These are phyloP conservation scores for Penicillium sp. DNA, from an alignment of 2,329 filamentous ascomycete genomes.

Conservation along the genomic window DNA sequence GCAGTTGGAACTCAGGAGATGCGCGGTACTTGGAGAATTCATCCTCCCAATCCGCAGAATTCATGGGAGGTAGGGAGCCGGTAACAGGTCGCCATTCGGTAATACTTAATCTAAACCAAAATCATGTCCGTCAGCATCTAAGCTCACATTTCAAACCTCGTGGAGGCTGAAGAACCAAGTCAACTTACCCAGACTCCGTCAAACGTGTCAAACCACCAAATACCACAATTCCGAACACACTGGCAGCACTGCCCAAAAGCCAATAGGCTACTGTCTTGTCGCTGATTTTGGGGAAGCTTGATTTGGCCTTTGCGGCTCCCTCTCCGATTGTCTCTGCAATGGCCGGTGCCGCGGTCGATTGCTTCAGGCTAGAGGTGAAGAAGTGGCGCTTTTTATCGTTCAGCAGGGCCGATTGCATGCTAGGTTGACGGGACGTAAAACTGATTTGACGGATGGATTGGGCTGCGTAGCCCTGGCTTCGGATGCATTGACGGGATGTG, in stretches of 20 bases:
- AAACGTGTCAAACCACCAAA: slow-evolving; percentile 90
- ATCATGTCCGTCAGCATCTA: slow-evolving; percentile 13
- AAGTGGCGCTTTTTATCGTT: slow-evolving; percentile 29
- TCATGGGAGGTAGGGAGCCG: slow-evolving; percentile 81
- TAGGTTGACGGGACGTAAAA: slow-evolving; percentile 29
- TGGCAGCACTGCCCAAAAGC: slow-evolving; percentile 85
- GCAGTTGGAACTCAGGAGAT: slow-evolving; percentile 85
- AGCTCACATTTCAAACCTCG: background rate
- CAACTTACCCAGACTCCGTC: slow-evolving; percentile 81
- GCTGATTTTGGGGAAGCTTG: slow-evolving; percentile 60
- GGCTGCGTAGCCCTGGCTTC: slow-evolving; percentile 30
- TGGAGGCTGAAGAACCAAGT: background rate
- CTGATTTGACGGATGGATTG: slow-evolving; percentile 34
- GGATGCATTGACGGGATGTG: slow-evolving; percentile 44
- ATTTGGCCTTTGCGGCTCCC: slow-evolving; percentile 31
- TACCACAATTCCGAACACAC: slow-evolving; percentile 95
- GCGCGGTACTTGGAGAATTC: slow-evolving; percentile 91
- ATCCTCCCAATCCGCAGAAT: slow-evolving; percentile 77
- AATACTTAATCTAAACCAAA: slow-evolving; percentile 72
- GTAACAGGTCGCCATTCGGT: slow-evolving; percentile 99
- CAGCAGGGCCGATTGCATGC: slow-evolving; percentile 26
- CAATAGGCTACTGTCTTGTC: slow-evolving; percentile 83
- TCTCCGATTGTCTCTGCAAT: slow-evolving; percentile 23
- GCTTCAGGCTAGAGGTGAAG: slow-evolving; percentile 28
- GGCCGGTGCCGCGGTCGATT: slow-evolving; percentile 23